A percentile compares a stretch with the other conserved stretches of the same genome.
phyloP scores from a whole-genome alignment of 495 filamentous ascomycete species.

The Neurospora cerealis region DNA sequence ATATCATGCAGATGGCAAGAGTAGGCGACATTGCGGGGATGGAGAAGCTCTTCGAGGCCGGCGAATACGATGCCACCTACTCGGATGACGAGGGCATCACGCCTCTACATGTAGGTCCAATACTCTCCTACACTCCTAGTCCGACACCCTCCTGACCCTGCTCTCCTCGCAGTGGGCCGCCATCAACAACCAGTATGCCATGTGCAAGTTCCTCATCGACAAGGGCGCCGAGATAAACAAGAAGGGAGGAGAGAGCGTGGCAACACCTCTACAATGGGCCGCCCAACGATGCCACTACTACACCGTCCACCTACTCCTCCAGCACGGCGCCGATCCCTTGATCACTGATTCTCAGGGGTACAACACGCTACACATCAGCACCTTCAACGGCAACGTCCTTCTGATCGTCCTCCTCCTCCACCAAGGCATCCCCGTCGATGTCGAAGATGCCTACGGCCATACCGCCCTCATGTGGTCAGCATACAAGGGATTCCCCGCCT shows the following conservation, averaged over 20 bases:
- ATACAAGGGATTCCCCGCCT: slow-evolving; percentile 87
- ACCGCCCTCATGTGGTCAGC: slow-evolving; percentile 97
- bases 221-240: slow-evolving; percentile 85
- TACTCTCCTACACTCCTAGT: background rate
- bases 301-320: slow-evolving; percentile 61
- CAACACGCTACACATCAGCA: slow-evolving; percentile 92
- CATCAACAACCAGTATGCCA: slow-evolving; percentile 96
- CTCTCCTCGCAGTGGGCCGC: slow-evolving; percentile 71
- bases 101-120: slow-evolving; percentile 71
- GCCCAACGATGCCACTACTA: slow-evolving; percentile 91
- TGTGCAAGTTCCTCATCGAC: slow-evolving; percentile 91
- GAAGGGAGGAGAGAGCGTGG: slow-evolving; percentile 86
- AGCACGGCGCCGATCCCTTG: slow-evolving; percentile 80
- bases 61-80: slow-evolving; percentile 71
- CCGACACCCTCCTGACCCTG: slow-evolving; percentile 17
- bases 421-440: slow-evolving; percentile 87
- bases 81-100: slow-evolving; percentile 87
- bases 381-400: slow-evolving; percentile 94
- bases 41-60: slow-evolving; percentile 75
- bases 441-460: slow-evolving; percentile 77
- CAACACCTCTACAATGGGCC: slow-evolving; percentile 93
- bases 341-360: slow-evolving; percentile 88
- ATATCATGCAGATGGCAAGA: slow-evolving; percentile 92
- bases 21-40: slow-evolving; percentile 78
- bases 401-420: slow-evolving; percentile 77